Base-by-base conservation (phyloP, 1,139 yeast species). In the Komagataea norvegica region DNA sequence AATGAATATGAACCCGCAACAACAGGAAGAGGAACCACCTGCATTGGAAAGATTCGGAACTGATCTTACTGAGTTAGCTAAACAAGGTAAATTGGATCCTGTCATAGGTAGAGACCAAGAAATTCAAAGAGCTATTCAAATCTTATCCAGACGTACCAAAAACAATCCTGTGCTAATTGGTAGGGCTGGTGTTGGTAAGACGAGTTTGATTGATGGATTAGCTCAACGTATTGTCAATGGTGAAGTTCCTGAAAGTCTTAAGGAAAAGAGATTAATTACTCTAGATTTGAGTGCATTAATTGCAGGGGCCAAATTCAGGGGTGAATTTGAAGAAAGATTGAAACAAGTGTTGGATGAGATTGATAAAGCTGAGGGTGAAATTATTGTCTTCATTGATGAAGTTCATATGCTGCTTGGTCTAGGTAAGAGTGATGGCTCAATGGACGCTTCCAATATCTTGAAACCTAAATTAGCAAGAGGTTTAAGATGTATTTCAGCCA, bases 41-140 rank as follows among this genome's bases (percentile, higher is more conserved):
- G 95, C 96, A 0, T 64, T 91, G 45, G 89, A 88, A 52, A 80
- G 82, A 54, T 87, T 65, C 55, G 97, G 96, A n/a, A 74, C 85
- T 0, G 91, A 91, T 59, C 65, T 91, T 47, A 91, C 97, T 2
- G 78, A 80, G 44, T 60, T 89, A 47, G 98, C 98, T 2, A 71
- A 73, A 48, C 86, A 84, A 45, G 97, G 98, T 31, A 88, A 88
- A 55, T 68, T 91, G 28, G 98, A 91, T 56, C 97, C 98, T 0
- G 97, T 91, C 21, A 91, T 91, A 54, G 98, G 98, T 3, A 70
- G 98, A 46, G 97, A 91, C 54, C 96, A 88, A 48, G 98, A 91
- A 56, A 91, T 91, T 42, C 73, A 91, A 42, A 69, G 98, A 40
- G 89, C 97, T 0, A 81, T 91, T 38, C 97, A 91, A 59, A 88